These are phyloP conservation scores for Cyclocybe cylindracea DNA, from an alignment of 768 basidiomycete species.

Conservation along the genomic window DNA sequence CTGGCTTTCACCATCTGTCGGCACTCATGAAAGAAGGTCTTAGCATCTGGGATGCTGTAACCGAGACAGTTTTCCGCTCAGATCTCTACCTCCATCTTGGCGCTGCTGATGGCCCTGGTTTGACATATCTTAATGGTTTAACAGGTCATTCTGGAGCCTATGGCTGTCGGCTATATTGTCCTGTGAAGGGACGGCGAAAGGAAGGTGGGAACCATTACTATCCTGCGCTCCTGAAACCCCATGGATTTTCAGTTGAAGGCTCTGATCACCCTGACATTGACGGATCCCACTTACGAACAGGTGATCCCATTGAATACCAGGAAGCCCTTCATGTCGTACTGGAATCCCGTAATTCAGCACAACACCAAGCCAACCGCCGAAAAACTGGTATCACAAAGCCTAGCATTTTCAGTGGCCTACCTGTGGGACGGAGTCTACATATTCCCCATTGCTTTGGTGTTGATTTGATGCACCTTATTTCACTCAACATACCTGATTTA, in stretches of 20 bases:
- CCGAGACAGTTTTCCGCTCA: slow-evolving; percentile 7
- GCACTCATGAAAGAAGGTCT: slow-evolving; percentile 12
- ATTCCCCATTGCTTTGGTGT: slow-evolving; percentile 31
- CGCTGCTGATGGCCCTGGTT: slow-evolving; percentile 28
- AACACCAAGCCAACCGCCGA: slow-evolving; percentile 12
- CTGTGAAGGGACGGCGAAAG: slow-evolving; percentile 26
- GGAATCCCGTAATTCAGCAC: not conserved
- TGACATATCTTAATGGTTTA: slow-evolving; percentile 23
- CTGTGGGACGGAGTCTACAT: slow-evolving; percentile 13
- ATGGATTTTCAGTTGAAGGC: slow-evolving; percentile 24
- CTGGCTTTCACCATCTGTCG: slow-evolving; percentile 11
- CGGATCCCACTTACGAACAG: not conserved
- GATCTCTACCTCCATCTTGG: slow-evolving; percentile 6
- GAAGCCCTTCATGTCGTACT: slow-evolving; percentile 19
- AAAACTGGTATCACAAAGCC: slow-evolving; percentile 38
- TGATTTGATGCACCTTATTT: slow-evolving; percentile 41
- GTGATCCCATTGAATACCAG: slow-evolving; percentile 6
- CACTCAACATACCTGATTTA: slow-evolving; percentile 36
- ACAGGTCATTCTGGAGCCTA: not conserved
- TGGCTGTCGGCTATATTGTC: slow-evolving; percentile 33
- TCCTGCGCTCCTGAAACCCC: slow-evolving; percentile 25
- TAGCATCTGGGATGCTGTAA: slow-evolving; percentile 21
- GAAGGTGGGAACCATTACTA: slow-evolving; percentile 28
- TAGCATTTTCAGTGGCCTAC: slow-evolving; percentile 33
- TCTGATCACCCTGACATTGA: slow-evolving; percentile 21